Base-by-base conservation (phyloP, 208 protist species). In the Trypanosoma boissoni region DNA sequence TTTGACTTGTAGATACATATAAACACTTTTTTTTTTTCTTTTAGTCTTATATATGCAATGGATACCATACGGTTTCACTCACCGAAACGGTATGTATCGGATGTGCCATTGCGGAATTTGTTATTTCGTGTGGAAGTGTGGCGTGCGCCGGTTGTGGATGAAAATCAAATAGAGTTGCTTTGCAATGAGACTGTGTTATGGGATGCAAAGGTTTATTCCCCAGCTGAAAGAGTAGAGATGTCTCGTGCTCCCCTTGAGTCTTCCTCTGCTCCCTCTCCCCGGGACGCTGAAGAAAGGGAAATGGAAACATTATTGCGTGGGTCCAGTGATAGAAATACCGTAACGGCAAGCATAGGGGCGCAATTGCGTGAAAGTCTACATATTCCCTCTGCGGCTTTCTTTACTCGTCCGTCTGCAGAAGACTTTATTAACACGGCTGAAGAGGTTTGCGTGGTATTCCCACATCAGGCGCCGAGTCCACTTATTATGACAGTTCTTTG, bases 161-260 rank as follows among this genome's bases (percentile, higher is more conserved):
- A 88, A 55, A 49, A 83, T 3, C 54, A 72, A 16, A 41, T 29
- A 18, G 84, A 91, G 55, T 18, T 74, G 57, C 45, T 88, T 18
- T 76, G 68, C 24, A 65, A 58, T 42, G 58, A 58, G 12, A 75
- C 57, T 10, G 61, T 91, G 27, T 68, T 62, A 21, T 91, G 78
- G 80, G 76, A 86, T 48, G 70, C 66, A 7, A 91, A 91, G 63
- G 65, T 82, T 28, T 74, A 71, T 37, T 91, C 84, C 6, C 84
- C 84, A 2, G 43, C 24, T 1, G 84, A 91, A 66, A 68, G 58
- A 2, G 28, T 91, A 0, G 53, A 64, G 10, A 51, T 78, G 28
- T 49, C 36, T n/a, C 53, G 42, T 31, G 34, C 27, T 4, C 43
- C 39, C 28, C 28, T 29, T 12, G 36, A 26, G 24, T 23, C 31